Percentiles rank a stretch among this genome's conserved stretches.
Conservation (phyloP, 345 rosid species). For the Excoecaria cochinchinensis region DNA sequence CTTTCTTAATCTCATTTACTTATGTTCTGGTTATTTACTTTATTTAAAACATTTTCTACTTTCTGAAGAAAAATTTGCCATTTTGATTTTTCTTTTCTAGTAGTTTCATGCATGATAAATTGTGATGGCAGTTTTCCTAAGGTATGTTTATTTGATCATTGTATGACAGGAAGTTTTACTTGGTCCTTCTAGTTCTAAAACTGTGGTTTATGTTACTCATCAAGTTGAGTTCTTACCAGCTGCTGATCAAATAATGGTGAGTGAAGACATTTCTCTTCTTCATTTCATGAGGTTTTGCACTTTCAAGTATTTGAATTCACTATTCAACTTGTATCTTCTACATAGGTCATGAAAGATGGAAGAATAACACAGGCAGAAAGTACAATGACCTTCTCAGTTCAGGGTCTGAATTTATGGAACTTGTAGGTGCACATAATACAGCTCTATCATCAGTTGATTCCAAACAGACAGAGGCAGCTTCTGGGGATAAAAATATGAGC, state of each 20-base stretch:
- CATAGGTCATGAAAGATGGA: slow-evolving; percentile 66
- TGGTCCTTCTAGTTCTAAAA: slow-evolving; percentile 41
- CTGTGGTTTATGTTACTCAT: slow-evolving; percentile 63
- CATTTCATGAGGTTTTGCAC: neutral
- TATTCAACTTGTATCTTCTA: neutral
- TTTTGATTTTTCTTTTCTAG: too few species aligned
- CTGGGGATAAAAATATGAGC: slow-evolving; percentile 24
- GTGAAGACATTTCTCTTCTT: slow-evolving; percentile 17
- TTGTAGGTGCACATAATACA: slow-evolving; percentile 60
- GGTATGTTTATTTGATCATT: neutral
- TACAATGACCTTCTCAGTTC: slow-evolving; percentile 56
- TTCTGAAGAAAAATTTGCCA: neutral
- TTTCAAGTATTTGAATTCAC: neutral
- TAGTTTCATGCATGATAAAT: neutral
- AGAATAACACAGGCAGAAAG: slow-evolving; percentile 63
- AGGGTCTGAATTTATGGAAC: slow-evolving; percentile 65
- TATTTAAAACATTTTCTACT: neutral
- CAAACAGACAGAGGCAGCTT: slow-evolving; percentile 27
- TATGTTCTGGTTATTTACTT: too few species aligned
- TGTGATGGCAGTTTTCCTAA: too few species aligned
- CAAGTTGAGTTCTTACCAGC: slow-evolving; percentile 61
- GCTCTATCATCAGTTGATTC: slow-evolving; percentile 54
- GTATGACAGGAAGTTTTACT: slow-evolving; percentile 52
- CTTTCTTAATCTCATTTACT: neutral
- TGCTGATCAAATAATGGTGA: slow-evolving; percentile 66